Base-by-base conservation (phyloP, 2,329 filamentous ascomycete genomes). In the Ophiocordyceps australis region DNA sequence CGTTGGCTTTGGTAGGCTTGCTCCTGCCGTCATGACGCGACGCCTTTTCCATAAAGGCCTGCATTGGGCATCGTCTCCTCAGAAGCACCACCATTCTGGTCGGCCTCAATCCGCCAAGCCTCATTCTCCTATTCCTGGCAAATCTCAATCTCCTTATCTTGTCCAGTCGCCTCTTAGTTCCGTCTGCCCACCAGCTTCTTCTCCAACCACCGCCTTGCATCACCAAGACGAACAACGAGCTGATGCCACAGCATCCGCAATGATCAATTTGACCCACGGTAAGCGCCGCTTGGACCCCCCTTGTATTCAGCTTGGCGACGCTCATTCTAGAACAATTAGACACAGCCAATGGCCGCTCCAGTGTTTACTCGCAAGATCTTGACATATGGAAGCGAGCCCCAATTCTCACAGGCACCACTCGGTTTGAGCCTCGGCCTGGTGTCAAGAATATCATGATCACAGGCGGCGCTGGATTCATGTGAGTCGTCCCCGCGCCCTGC, bases 401-500 rank as follows among this genome's bases (percentile, higher is more conserved):
- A 12, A 45, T 81, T 16, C 56, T 83, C 28, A 72, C 47, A 9
- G 78, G 78, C 19, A 71, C 61, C 36, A 80, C 75, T 32, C 70
- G 66, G 35, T 85, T 77, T 37, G 66, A 74, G 40, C 70, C 76
- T 22, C 55, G 74, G 5, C 55, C 62, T 14, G 70, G 76, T 47
- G 70, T 79, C 28, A 75, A 68, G 49, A 85, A 82, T 42, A 83
- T 86, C 39, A 74, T 86, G 63, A 65, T 89, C 34, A 86, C 80
- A 13, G 80, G 80, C 25, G 80, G 79, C 28, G 79, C 78, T 33
- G 80, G 80, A 38, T 89, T 89, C 58, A 85, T 86, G 77, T 82
- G 58, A 49, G 74, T 50, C 33, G 14, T 12, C 14, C n/a, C n/a
- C n/a, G n/a, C n/a, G n/a, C n/a, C n/a, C n/a, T n/a, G n/a, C n/a